Conservation (phyloP, 208 protist species). For the Kentomonas sorsogonicus region DNA sequence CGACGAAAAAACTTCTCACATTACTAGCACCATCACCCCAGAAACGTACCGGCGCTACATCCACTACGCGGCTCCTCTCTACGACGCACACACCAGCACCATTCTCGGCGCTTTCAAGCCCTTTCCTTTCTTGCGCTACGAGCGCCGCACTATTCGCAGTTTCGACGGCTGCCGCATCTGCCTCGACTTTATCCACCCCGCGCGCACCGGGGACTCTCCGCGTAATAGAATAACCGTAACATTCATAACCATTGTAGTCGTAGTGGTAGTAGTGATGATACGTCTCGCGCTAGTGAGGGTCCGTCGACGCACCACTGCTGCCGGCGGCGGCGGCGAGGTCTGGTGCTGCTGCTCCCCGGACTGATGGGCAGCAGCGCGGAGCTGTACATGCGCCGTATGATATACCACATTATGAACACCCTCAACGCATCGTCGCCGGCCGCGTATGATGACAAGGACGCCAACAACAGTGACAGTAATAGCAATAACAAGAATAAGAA, state of each 20-base stretch:
- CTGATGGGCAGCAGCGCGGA: conserved; percentile 41
- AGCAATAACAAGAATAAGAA: conserved; percentile 4
- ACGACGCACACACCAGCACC: conserved; percentile 54
- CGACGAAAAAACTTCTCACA: conserved; percentile 2
- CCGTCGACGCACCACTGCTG: not conserved
- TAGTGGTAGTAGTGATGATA: not conserved
- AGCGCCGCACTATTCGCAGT: conserved; percentile 29
- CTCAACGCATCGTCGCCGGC: not conserved
- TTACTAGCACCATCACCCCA: no score
- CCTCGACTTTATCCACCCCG: conserved; percentile 44
- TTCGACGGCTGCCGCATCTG: conserved; percentile 57
- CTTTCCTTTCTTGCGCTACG: conserved; percentile 12
- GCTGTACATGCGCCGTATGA: conserved; percentile 51
- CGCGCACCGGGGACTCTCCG: not conserved
- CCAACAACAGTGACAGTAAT: conserved; percentile 1
- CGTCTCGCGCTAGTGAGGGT: not conserved
- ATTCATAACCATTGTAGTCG: not conserved
- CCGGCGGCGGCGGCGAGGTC: conserved; percentile 12
- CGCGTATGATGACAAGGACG: not conserved
- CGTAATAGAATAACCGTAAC: conserved; percentile 4
- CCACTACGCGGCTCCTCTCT: conserved; percentile 45
- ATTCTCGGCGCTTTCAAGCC: conserved; percentile 40
- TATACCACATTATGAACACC: conserved; percentile 14
- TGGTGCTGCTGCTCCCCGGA: conserved; percentile 63
- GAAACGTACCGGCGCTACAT: not conserved